phyloP scores from a whole-genome alignment of 768 basidiomycete genomes.

The Serendipita indica region DNA sequence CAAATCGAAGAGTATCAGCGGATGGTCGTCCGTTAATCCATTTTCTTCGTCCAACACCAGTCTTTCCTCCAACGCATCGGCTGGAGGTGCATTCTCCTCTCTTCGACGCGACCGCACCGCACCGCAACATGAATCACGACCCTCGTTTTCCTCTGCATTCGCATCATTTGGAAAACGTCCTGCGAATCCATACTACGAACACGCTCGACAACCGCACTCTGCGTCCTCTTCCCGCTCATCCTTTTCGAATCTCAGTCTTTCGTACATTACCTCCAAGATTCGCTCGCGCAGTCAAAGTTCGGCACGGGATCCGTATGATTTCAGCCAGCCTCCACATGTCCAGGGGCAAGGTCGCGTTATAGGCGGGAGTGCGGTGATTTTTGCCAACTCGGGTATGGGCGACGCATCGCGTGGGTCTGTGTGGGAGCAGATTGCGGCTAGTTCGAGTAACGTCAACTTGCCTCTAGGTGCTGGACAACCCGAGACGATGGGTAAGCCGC shows the following conservation, averaged over 20 bases:
- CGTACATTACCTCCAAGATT: background rate
- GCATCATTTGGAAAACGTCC: background rate
- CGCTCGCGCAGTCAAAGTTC: background rate
- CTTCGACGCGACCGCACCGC: no score
- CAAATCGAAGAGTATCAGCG: conserved; percentile 1
- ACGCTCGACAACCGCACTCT: background rate
- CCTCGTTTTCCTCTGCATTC: background rate
- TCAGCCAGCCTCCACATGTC: no score
- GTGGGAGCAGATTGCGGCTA: no score
- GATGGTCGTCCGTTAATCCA: background rate
- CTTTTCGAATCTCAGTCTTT: background rate
- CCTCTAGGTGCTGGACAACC: no score
- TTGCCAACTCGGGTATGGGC: background rate
- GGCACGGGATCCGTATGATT: no score
- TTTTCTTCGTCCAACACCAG: no score
- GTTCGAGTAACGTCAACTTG: no score
- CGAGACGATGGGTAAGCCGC: no score
- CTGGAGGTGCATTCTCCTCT: no score
- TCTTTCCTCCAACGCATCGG: no score
- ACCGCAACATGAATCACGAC: background rate
- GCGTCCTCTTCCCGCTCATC: background rate
- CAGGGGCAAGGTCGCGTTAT: no score
- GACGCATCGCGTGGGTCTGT: background rate
- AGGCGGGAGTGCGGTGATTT: background rate
- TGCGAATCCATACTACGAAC: conserved; percentile 2